These are phyloP conservation scores for Zygosaccharomyces gambellarensis DNA, from an alignment of 805 yeast species.

Conservation along the genomic window DNA sequence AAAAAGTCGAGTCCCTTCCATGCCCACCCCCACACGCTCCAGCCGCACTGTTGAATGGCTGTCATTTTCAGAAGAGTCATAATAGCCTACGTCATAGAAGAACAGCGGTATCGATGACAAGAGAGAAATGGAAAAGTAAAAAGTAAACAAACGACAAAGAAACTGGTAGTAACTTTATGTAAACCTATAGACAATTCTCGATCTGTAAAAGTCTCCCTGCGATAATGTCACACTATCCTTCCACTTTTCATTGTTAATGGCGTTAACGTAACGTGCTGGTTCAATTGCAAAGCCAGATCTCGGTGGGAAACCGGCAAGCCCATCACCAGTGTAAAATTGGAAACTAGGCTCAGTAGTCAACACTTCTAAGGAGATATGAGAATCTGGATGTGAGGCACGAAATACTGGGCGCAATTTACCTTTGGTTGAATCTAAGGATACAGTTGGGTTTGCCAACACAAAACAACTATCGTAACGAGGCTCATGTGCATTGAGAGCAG, in stretches of 20 bases:
- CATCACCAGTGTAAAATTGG: constrained; percentile 62
- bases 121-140: too few species aligned
- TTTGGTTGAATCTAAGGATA: constrained; percentile 44
- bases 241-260: constrained; percentile 47
- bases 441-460: constrained; percentile 33
- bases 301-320: constrained; percentile 36
- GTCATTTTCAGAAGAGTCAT: not conserved
- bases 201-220: constrained; percentile 52
- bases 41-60: not conserved
- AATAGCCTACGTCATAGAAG: not conserved
- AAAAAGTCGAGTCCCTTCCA: not conserved
- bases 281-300: constrained; percentile 59
- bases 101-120: not conserved
- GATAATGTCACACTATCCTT: constrained; percentile 42
- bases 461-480: constrained; percentile 46
- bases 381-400: constrained; percentile 43
- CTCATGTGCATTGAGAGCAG: constrained; percentile 29
- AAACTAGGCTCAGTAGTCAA: constrained; percentile 60
- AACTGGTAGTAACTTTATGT: constrained; percentile 3
- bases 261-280: constrained; percentile 55
- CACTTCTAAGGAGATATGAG: constrained; percentile 41
- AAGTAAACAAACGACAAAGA: too few species aligned
- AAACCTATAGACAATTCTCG: constrained; percentile 34
- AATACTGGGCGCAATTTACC: constrained; percentile 35
- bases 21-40: not conserved